Conservation (phyloP, 768 basidiomycete genomes). For the Termitomyces bulborhizus region DNA sequence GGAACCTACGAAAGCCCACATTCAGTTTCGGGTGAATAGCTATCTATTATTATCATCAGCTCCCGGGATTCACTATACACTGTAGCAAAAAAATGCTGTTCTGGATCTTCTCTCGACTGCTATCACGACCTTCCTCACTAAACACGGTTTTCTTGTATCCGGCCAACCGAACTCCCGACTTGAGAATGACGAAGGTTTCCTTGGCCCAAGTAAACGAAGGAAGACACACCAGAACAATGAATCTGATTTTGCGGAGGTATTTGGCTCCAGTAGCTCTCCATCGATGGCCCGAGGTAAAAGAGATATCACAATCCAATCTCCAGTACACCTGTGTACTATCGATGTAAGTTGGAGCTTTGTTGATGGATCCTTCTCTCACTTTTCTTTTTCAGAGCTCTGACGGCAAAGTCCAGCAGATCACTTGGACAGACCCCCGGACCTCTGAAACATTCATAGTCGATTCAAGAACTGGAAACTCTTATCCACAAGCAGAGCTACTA, state of each 20-base stretch:
- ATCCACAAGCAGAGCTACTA: conserved; percentile 23
- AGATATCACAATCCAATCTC: not conserved
- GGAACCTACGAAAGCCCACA: conserved; percentile 67
- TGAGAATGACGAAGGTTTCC: not conserved
- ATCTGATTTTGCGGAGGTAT: conserved; percentile 25
- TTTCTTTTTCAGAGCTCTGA: conserved; percentile 10
- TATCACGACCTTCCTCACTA: conserved; percentile 55
- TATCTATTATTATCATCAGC: conserved; percentile 2
- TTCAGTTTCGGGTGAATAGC: conserved; percentile 61
- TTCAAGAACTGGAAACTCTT: conserved; percentile 64
- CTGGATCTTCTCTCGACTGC: conserved; percentile 49
- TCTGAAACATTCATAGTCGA: conserved; percentile 57
- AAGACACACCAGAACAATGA: conserved; percentile 32
- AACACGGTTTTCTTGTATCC: conserved; percentile 49
- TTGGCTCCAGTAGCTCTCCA: not conserved
- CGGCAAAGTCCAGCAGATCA: conserved; percentile 26
- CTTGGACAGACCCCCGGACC: conserved; percentile 63
- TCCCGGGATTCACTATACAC: conserved; percentile 5
- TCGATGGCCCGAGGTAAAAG: not conserved
- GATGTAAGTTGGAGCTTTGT: conserved; percentile 1
- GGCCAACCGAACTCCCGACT: conserved; percentile 12
- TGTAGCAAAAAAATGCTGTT: conserved; percentile 55
- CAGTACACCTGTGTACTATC: not conserved
- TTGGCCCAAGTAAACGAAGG: conserved; percentile 47
- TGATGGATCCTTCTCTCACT: not conserved